Base-by-base conservation (phyloP, 371 early-diverging fungal species). In the Furculomyces boomerangus region DNA sequence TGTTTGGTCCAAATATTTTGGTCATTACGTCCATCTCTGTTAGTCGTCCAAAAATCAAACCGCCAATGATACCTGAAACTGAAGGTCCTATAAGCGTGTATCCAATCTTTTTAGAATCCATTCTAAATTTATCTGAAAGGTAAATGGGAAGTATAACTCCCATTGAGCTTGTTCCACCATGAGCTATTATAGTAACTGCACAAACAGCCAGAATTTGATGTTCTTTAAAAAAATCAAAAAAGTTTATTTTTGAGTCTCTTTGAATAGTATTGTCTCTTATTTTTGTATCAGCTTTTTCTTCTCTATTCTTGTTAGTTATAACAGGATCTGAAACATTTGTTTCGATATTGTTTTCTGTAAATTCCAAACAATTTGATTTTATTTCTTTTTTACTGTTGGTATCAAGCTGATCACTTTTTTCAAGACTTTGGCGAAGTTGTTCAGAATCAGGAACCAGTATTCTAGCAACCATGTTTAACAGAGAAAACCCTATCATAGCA, bases 401-500 rank as follows among this genome's bases (percentile, higher is more conserved):
- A 46, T 40, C 29, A 10, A 18, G 5, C 3, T 13, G 10, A 20
- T 45, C 46, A 27, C 3, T 31, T 35, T 30, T 13, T 16, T 25
- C n/a, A 31, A 51, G 35, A 30, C 27, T 25, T 32, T 35, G 8
- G 2, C 20, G 20, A n/a, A 51, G 32, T 37, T 51, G 30, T 2
- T 13, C 26, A 14, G 39, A 30, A 30, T 51, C 52, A 14, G 30
- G 52, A 13, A 51, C 26, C 22, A 51, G 26, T 16, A 51, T 35
- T 37, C 52, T 51, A 13, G 31, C 3, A 5, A 51, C 24, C 32
- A 32, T 5, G 20, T 22, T 14, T 2, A 32, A 18, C 20, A 32
- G 18, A 20, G 52, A 2, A 16, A 51, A 7, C 20, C 32, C 52
- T 8, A 13, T 76, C 80, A 49, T 84, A 83, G 53, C 87, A 80